Conservation (phyloP, 257 asterid genomes). For the Thymus quinquecostatus region DNA sequence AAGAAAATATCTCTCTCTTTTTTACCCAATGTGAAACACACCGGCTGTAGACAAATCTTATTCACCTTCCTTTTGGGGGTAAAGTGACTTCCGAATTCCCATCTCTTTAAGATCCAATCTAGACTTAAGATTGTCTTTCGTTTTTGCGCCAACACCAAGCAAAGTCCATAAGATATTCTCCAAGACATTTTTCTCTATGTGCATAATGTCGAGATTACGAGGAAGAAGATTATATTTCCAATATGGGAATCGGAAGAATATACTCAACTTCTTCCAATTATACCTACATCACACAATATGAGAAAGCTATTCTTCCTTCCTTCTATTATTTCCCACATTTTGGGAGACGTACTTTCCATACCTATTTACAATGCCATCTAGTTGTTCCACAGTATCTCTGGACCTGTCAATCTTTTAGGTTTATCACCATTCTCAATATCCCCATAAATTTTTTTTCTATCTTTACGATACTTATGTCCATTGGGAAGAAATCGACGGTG, state of each 20-base stretch:
- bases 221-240: too few relatives aligned
- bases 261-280: neutral
- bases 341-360: neutral
- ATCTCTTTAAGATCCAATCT: too few relatives aligned
- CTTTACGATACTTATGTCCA: neutral
- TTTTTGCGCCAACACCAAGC: too few relatives aligned
- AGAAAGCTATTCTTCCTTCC: neutral
- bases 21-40: neutral
- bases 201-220: too few relatives aligned
- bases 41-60: neutral
- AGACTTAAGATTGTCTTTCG: too few relatives aligned
- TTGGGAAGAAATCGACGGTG: neutral
- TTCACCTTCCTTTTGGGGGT: neutral
- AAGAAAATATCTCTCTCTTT: neutral
- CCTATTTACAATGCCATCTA: neutral
- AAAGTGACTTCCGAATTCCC: neutral
- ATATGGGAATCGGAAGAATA: neutral
- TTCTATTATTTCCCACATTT: neutral
- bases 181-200: too few relatives aligned
- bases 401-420: neutral
- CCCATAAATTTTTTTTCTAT: neutral
- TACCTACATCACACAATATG: neutral
- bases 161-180: too few relatives aligned
- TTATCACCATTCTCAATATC: neutral
- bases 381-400: neutral